These are phyloP conservation scores for Lactifluus volemus DNA, from an alignment of 768 basidiomycete species.

Conservation along the genomic window DNA sequence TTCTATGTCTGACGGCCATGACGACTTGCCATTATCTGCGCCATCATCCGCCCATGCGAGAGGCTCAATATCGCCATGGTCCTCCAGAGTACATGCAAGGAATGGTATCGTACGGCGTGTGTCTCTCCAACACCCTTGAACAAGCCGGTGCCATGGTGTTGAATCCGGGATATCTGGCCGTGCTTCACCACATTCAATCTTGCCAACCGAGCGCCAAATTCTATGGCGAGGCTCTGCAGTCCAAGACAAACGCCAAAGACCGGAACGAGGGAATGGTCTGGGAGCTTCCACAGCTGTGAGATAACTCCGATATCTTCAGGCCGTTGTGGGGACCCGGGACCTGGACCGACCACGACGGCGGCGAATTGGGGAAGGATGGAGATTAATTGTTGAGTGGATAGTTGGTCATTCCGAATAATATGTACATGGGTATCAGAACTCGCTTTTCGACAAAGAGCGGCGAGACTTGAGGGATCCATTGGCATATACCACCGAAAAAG, in stretches of 20 bases:
- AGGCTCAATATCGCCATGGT: constrained; percentile 44
- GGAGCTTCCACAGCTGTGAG: constrained; percentile 59
- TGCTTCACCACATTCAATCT: constrained; percentile 66
- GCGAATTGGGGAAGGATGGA: constrained; percentile 53
- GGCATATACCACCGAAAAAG: neutral
- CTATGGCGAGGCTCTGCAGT: constrained; percentile 64
- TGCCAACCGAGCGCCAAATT: constrained; percentile 52
- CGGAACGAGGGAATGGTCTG: constrained; percentile 45
- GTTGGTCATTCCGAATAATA: constrained; percentile 66
- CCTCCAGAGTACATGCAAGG: constrained; percentile 52
- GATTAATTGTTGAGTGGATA: constrained; percentile 41
- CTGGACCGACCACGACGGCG: constrained; percentile 67
- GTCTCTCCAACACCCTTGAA: constrained; percentile 49
- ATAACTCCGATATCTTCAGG: constrained; percentile 59
- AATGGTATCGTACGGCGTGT: constrained; percentile 72
- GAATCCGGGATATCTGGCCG: constrained; percentile 59
- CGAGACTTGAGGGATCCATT: constrained; percentile 41
- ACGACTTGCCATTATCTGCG: constrained; percentile 54
- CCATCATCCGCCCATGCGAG: constrained; percentile 69
- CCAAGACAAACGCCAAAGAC: constrained; percentile 82
- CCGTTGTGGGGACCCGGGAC: constrained; percentile 67
- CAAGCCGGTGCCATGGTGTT: constrained; percentile 49
- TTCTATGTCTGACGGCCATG: constrained; percentile 63
- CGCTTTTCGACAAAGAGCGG: constrained; percentile 54
- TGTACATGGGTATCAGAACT: constrained; percentile 54